phyloP scores from a whole-genome alignment of 225 moss, liverwort and hornwort genomes.

The Physcomitrium patens region DNA sequence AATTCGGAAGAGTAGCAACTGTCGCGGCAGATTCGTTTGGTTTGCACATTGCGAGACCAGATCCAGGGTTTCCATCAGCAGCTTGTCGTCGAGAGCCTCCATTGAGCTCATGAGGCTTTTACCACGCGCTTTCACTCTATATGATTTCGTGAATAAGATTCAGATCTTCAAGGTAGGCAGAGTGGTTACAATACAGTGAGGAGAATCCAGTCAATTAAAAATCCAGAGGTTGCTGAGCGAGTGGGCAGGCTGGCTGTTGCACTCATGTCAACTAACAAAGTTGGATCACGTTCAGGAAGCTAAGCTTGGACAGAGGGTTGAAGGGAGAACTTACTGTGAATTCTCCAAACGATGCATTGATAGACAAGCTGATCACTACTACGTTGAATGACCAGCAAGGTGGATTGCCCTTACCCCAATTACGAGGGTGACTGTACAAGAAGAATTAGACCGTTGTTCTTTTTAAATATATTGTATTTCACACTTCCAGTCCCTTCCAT shows the following conservation, averaged over 20 bases:
- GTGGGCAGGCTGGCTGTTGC: slow-evolving; percentile 63
- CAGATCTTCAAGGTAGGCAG: slow-evolving; percentile 3
- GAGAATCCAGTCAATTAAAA: not conserved
- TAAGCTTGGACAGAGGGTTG: slow-evolving; percentile 35
- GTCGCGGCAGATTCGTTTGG: not conserved
- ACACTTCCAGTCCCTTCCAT: too few relatives aligned
- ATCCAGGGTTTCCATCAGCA: not conserved
- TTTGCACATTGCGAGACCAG: not conserved
- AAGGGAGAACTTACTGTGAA: too few relatives aligned
- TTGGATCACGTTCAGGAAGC: slow-evolving; percentile 46
- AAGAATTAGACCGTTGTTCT: too few relatives aligned
- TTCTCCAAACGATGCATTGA: too few relatives aligned
- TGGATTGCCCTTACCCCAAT: slow-evolving; percentile 59
- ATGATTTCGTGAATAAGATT: not conserved
- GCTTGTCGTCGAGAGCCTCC: not conserved
- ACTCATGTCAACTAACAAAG: slow-evolving; percentile 67
- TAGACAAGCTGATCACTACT: too few relatives aligned
- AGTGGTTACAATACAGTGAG: not conserved
- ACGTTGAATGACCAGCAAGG: too few relatives aligned
- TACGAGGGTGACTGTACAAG: slow-evolving; percentile 47
- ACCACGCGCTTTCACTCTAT: not conserved
- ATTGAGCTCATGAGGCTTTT: not conserved
- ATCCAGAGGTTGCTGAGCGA: slow-evolving; percentile 51
- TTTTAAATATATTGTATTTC: too few relatives aligned
- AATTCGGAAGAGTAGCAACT: not conserved